Evolutionary conservation across 345 rosid genomes (phyloP).

Genomic region (Salix dunnii): DNA sequence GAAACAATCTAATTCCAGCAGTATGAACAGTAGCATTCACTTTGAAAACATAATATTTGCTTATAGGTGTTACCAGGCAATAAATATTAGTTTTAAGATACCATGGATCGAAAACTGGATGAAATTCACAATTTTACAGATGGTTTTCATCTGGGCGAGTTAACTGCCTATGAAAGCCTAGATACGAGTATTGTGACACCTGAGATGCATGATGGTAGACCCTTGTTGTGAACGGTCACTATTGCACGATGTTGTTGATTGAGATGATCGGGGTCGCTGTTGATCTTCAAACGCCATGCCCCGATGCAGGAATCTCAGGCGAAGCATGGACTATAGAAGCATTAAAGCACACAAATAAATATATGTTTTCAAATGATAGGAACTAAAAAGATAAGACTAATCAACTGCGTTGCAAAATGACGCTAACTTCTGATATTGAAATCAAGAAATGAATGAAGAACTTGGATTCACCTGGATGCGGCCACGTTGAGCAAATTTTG

Average conservation of each 20-base stretch:
- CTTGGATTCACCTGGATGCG: conserved; percentile 59
- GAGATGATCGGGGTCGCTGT: conserved; percentile 26
- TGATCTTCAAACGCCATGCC: conserved; percentile 45
- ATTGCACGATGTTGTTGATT: conserved; percentile 14
- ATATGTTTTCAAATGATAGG: background rate
- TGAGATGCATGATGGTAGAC: conserved; percentile 47
- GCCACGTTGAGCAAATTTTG: conserved; percentile 68
- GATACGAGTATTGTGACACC: conserved; percentile 27
- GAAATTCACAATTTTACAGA: background rate
- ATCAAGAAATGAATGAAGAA: background rate
- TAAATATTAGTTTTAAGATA: background rate
- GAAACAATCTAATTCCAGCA: background rate
- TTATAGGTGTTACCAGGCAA: background rate
- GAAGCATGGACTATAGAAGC: conserved; percentile 54
- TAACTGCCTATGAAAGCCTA: background rate
- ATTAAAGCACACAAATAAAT: background rate
- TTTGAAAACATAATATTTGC: background rate
- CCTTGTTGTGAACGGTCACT: conserved; percentile 31
- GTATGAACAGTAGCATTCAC: background rate
- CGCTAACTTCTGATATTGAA: background rate
- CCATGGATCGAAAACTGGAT: background rate
- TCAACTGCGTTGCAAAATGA: background rate
- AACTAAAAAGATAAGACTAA: background rate
- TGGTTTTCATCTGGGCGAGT: background rate
- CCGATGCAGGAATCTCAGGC: conserved; percentile 53